Evolutionary conservation across 1,284 basidiomycete species (phyloP).

Genomic region (Thelephora terrestris): DNA sequence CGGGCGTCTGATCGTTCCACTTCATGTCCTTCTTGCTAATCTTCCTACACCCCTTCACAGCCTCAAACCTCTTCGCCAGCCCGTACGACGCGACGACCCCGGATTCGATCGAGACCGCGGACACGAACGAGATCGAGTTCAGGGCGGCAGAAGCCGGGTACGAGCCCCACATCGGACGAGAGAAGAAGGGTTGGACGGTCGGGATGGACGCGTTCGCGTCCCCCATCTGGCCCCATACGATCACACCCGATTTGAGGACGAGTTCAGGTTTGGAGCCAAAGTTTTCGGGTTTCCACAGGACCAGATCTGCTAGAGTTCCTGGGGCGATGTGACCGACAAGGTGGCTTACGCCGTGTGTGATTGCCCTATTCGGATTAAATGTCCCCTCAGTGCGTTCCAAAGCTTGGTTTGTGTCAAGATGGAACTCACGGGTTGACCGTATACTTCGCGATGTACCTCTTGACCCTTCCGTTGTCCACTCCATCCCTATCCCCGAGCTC

Average conservation of each 20-base stretch:
- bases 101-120: conserved; percentile 57
- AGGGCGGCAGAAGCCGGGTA: conserved; percentile 64
- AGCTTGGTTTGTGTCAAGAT: conserved; percentile 1
- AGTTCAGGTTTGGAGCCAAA: conserved; percentile 91
- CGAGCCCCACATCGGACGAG: conserved; percentile 86
- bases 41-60: conserved; percentile 70
- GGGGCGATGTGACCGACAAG: conserved; percentile 78
- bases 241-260: conserved; percentile 91
- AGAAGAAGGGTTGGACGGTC: conserved; percentile 82
- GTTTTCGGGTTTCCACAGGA: conserved; percentile 88
- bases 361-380: conserved; percentile 48
- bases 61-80: conserved; percentile 64
- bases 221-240: conserved; percentile 89
- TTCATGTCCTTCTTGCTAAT: conserved; percentile 91
- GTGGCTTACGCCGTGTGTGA: conserved; percentile 89
- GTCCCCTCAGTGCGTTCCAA: neutral
- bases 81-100: conserved; percentile 63
- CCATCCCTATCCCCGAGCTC: conserved; percentile 54
- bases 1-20: conserved; percentile 76
- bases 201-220: conserved; percentile 93
- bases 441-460: conserved; percentile 94
- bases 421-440: conserved; percentile 89
- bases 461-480: conserved; percentile 90
- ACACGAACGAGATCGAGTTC: conserved; percentile 83
- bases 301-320: conserved; percentile 86